Evolutionary conservation across 164 flowering plant species (phyloP), one percentile per base, ranked within the genome.

Genomic region (Aristolochia californica): DNA sequence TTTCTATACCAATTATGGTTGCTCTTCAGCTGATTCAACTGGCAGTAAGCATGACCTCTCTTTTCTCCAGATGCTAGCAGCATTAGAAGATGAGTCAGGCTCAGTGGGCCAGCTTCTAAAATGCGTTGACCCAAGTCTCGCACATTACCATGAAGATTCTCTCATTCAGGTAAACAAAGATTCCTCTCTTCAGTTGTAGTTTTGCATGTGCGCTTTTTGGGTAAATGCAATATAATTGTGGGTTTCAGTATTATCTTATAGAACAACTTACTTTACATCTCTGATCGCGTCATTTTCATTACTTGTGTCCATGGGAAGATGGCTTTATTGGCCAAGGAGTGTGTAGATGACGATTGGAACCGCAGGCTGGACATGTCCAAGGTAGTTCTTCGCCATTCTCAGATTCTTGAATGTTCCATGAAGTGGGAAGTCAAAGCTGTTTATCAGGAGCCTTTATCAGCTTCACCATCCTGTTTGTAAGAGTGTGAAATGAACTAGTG

Each of bases 301-400:
- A 53, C 40, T 34, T 34, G 10, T 12, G 7, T 34, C 40, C 10
- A 34, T 8, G 10, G 26, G 28, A 27, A 58, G 53, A 71, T 66
- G 72, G 75, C 75, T 30, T 58, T 68, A 24, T 45, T 71, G 53
- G 49, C 68, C 48, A 74, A 71, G 66, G 75, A 70, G 24, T 74
- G 75, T 43, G 70, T 74, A 45, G 68, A 65, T 60, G 75, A 74
- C 11, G 53, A 74, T 53, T 43, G 60, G 75, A 62, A 54, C 53
- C 62, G 20, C 43, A 68, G 73, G 8, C 73, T 72, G 12, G 75
- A 71, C 62, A 65, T 74, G 70, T 34, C 52, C 45, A 54, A 48
- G 45, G 68, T 68, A 24, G 68, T 58, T 43, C 25, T 74, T 15
- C 62, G 64, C 26, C 70, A 66, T 43, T 74, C 72, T 2, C 59